Percentiles rank a stretch among this genome's conserved stretches.
These are phyloP conservation scores for Yamadazyma spencermartinsiae DNA, from an alignment of 1,139 yeast species.

Conservation along the genomic window DNA sequence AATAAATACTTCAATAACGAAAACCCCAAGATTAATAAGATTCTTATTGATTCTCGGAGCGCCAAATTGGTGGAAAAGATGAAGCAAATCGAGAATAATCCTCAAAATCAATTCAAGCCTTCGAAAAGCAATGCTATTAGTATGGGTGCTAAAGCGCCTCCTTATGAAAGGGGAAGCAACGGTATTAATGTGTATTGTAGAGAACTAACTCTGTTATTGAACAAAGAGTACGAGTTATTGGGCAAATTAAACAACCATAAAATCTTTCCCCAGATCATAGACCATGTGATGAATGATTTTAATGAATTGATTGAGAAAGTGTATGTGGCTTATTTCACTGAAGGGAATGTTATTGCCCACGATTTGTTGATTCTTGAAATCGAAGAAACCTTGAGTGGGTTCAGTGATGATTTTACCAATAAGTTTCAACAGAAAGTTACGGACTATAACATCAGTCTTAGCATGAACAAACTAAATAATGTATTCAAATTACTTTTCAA, in stretches of 20 bases:
- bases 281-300: constrained; percentile 24
- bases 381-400: constrained; percentile 25
- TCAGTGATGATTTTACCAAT: constrained; percentile 8
- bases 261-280: constrained; percentile 24
- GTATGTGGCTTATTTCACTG: constrained; percentile 16
- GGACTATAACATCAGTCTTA: constrained; percentile 16
- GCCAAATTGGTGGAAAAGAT: constrained; percentile 46
- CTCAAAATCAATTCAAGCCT: constrained; percentile 12
- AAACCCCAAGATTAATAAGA: constrained; percentile 35
- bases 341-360: constrained; percentile 21
- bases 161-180: constrained; percentile 63
- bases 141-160: constrained; percentile 37
- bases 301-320: constrained; percentile 19
- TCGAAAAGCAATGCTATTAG: background rate
- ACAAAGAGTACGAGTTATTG: constrained; percentile 47
- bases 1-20: constrained; percentile 43
- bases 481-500: constrained; percentile 44
- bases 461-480: constrained; percentile 19
- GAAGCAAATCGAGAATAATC: constrained; percentile 23
- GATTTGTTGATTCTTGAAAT: constrained; percentile 47
- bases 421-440: constrained; percentile 10
- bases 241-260: constrained; percentile 17
- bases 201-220: constrained; percentile 50
- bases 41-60: constrained; percentile 49
- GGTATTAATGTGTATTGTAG: constrained; percentile 58